Conservation (phyloP, 805 yeast genomes). For the Metschnikowia kunwiensis region DNA sequence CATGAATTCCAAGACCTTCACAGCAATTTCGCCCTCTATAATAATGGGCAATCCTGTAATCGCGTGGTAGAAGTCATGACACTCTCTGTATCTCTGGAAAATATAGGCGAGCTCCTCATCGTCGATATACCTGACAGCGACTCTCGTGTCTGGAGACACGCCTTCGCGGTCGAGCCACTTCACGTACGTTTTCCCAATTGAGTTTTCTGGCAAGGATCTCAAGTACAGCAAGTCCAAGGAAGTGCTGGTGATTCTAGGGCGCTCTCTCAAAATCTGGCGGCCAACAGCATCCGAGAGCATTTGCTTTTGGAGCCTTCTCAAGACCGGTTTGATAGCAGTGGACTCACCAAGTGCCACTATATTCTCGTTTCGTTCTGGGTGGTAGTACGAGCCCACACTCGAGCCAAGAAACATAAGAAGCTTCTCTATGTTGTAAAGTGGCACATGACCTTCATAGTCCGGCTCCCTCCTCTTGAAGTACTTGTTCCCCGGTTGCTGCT, state of each 20-base stretch:
- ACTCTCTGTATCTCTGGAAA: slow-evolving; percentile 91
- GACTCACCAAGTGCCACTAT: slow-evolving; percentile 88
- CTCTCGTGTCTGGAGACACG: slow-evolving; percentile 91
- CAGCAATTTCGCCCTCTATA: slow-evolving; percentile 94
- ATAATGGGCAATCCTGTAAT: slow-evolving; percentile 85
- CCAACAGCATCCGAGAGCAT: slow-evolving; percentile 81
- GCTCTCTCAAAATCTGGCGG: slow-evolving; percentile 68
- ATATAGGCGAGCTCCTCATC: slow-evolving; percentile 89
- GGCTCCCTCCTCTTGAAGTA: slow-evolving; percentile 40
- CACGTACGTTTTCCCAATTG: slow-evolving; percentile 78
- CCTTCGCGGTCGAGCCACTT: slow-evolving; percentile 83
- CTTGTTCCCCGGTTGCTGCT: slow-evolving; percentile 22
- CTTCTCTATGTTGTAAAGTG: slow-evolving; percentile 63
- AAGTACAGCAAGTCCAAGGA: slow-evolving; percentile 63
- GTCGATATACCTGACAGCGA: slow-evolving; percentile 80
- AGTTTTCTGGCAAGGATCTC: slow-evolving; percentile 55
- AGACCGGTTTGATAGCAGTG: slow-evolving; percentile 70
- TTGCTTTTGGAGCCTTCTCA: slow-evolving; percentile 57
- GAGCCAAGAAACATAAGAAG: slow-evolving; percentile 64
- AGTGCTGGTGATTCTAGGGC: slow-evolving; percentile 78
- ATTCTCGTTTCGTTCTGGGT: slow-evolving; percentile 72
- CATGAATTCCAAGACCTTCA: slow-evolving; percentile 87
- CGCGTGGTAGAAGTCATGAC: slow-evolving; percentile 96
- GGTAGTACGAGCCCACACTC: slow-evolving; percentile 71
- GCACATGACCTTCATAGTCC: slow-evolving; percentile 75